A percentile compares a stretch with the other conserved stretches of the same genome.
Conservation (phyloP, 352 stramenopile species). For the Pythium aristosporum region DNA sequence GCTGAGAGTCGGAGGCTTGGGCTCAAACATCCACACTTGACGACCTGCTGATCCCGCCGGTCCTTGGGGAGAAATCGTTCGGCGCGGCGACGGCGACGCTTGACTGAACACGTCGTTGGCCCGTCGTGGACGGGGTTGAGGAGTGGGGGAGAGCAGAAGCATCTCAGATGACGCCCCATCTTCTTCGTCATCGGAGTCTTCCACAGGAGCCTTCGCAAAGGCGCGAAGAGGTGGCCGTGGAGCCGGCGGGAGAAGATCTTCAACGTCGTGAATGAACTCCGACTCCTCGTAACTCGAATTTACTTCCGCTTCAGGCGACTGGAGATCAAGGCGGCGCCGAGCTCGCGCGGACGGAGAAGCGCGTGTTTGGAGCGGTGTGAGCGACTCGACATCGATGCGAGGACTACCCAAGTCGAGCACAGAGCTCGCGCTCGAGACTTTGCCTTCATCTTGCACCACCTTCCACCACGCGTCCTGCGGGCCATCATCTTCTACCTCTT, state of each 20-base stretch:
- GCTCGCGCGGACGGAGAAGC: background rate
- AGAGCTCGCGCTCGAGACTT: slow-evolving; percentile 31
- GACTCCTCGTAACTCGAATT: slow-evolving; percentile 32
- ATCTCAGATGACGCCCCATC: slow-evolving; percentile 47
- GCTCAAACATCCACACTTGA: slow-evolving; percentile 50
- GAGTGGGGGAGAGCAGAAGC: slow-evolving; percentile 43
- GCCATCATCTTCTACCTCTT: background rate
- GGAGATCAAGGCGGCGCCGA: slow-evolving; percentile 5
- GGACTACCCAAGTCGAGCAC: slow-evolving; percentile 55
- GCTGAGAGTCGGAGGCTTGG: slow-evolving; percentile 38
- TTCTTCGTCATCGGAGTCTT: slow-evolving; percentile 33
- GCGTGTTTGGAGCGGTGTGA: background rate
- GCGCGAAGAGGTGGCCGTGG: background rate
- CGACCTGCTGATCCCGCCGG: background rate
- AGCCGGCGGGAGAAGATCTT: slow-evolving; percentile 54
- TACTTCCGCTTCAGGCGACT: background rate
- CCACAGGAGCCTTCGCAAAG: background rate
- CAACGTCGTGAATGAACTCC: slow-evolving; percentile 48
- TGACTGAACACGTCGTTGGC: background rate
- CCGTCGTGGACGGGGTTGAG: slow-evolving; percentile 33
- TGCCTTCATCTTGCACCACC: slow-evolving; percentile 33
- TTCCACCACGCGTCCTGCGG: slow-evolving; percentile 48
- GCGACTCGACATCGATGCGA: slow-evolving; percentile 24
- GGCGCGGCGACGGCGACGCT: background rate
- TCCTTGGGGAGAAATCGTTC: background rate